Conservation (phyloP, 139 green algal genomes). For the Pedinophyceae sp. region DNA sequence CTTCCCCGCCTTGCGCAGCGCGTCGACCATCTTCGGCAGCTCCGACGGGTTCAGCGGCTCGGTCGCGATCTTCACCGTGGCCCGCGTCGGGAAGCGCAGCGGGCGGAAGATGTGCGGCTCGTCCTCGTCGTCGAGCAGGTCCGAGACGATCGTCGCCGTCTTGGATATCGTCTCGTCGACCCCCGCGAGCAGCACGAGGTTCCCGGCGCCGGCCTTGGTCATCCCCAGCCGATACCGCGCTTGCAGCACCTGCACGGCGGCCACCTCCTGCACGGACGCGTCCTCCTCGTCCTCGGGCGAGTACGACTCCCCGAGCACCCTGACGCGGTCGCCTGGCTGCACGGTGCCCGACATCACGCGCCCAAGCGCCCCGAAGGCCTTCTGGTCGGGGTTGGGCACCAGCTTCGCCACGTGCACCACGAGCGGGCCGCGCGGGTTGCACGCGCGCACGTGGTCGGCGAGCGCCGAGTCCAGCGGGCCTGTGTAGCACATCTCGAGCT, state of each 20-base stretch:
- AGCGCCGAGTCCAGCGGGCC: slow-evolving; percentile 44
- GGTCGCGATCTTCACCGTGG: slow-evolving; percentile 86
- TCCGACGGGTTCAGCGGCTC: slow-evolving; percentile 93
- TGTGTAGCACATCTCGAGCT: slow-evolving; percentile 60
- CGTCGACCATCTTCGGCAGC: slow-evolving; percentile 91
- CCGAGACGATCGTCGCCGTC: slow-evolving; percentile 76
- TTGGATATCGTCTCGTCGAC: slow-evolving; percentile 80
- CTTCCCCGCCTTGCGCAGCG: slow-evolving; percentile 79
- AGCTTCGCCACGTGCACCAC: slow-evolving; percentile 88
- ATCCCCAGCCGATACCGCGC: slow-evolving; percentile 75
- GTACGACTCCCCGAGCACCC: slow-evolving; percentile 56
- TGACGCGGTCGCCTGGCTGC: slow-evolving; percentile 58
- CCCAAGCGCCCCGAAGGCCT: slow-evolving; percentile 77
- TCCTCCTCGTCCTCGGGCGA: slow-evolving; percentile 97
- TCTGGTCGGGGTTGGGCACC: slow-evolving; percentile 63
- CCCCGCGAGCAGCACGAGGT: slow-evolving; percentile 80
- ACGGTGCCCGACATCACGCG: slow-evolving; percentile 82
- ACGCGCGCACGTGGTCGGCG: slow-evolving; percentile 48
- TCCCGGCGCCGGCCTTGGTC: slow-evolving; percentile 47
- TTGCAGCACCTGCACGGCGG: slow-evolving; percentile 31
- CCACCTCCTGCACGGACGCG: slow-evolving; percentile 44
- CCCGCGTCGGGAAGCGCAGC: slow-evolving; percentile 44
- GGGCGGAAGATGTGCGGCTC: slow-evolving; percentile 43
- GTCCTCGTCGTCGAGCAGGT: slow-evolving; percentile 34
- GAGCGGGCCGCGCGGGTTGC: slow-evolving; percentile 68